A percentile compares a stretch with the other conserved stretches of the same genome.
Conservation (phyloP, 148 eudicot species). For the Chenopodium berlandieri region DNA sequence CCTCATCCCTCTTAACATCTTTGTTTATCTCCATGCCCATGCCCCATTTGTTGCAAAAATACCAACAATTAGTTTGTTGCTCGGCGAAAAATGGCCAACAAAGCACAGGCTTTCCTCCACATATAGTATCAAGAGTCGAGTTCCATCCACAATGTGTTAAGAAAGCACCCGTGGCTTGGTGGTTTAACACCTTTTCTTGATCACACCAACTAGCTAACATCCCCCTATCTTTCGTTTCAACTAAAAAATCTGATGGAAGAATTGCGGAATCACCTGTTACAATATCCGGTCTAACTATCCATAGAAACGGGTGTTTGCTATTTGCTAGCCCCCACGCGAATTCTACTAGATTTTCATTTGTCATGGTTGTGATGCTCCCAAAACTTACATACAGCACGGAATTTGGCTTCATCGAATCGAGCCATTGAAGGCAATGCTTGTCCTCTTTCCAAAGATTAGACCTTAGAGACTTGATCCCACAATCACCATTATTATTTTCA, state of each 20-base stretch:
- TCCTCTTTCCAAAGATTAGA: slow-evolving; percentile 38
- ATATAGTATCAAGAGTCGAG: slow-evolving; percentile 29
- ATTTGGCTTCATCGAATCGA: slow-evolving; percentile 30
- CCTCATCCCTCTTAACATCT: slow-evolving; percentile 25
- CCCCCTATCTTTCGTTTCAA: slow-evolving; percentile 27
- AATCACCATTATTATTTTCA: background rate
- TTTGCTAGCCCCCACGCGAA: slow-evolving; percentile 42
- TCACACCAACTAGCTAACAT: slow-evolving; percentile 32
- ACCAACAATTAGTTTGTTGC: slow-evolving; percentile 39
- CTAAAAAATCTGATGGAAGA: slow-evolving; percentile 24
- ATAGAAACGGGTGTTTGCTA: slow-evolving; percentile 32
- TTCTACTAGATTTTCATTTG: slow-evolving; percentile 21
- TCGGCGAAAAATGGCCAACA: slow-evolving; percentile 44
- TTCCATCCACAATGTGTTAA: slow-evolving; percentile 39
- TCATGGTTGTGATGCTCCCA: slow-evolving; percentile 37
- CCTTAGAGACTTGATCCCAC: background rate
- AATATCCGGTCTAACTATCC: slow-evolving; percentile 40
- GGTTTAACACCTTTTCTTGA: slow-evolving; percentile 29
- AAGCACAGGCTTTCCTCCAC: slow-evolving; percentile 27
- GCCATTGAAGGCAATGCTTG: slow-evolving; percentile 34
- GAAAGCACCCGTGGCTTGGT: slow-evolving; percentile 16
- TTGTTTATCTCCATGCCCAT: slow-evolving; percentile 33
- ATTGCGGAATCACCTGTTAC: slow-evolving; percentile 24
- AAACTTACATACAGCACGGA: slow-evolving; percentile 38
- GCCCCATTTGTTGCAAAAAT: slow-evolving; percentile 30